phyloP scores from a whole-genome alignment of 2,329 filamentous ascomycete species.

The Tricladium varicosporioides region DNA sequence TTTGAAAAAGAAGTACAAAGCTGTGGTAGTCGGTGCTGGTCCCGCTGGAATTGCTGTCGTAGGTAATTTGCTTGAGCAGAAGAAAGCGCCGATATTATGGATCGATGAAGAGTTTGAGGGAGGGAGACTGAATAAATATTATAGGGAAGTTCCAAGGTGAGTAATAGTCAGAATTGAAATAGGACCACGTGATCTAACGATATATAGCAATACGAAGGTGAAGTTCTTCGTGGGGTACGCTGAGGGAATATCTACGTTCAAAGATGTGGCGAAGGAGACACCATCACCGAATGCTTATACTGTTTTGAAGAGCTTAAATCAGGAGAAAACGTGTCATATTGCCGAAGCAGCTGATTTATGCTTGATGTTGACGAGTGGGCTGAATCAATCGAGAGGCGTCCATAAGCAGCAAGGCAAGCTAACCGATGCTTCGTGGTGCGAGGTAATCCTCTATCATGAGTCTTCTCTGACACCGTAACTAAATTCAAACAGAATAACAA shows the following conservation, averaged over 20 bases:
- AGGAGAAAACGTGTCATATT: constrained; percentile 55
- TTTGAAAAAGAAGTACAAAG: constrained; percentile 39
- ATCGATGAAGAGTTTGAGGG: constrained; percentile 55
- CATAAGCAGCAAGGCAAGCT: constrained; percentile 39
- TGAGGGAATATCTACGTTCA: constrained; percentile 50
- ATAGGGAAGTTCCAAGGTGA: constrained; percentile 57
- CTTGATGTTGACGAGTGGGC: constrained; percentile 43
- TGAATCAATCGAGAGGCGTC: constrained; percentile 40
- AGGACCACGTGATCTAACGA: constrained; percentile 19
- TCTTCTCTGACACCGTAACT: background rate
- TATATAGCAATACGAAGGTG: constrained; percentile 57
- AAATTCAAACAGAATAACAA: constrained; percentile 20
- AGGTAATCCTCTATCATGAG: constrained; percentile 23
- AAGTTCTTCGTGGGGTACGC: constrained; percentile 57
- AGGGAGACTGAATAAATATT: constrained; percentile 50
- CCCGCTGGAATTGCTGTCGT: constrained; percentile 58
- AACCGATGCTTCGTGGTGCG: constrained; percentile 38
- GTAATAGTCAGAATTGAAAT: background rate
- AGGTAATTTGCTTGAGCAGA: constrained; percentile 58
- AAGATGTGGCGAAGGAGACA: constrained; percentile 44
- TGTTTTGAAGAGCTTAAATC: constrained; percentile 50
- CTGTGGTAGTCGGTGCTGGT: constrained; percentile 58
- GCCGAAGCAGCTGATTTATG: constrained; percentile 56
- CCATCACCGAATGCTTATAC: constrained; percentile 53
- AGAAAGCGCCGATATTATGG: constrained; percentile 53